A percentile compares a stretch with the other conserved stretches of the same genome.
Evolutionary conservation across 2,329 filamentous ascomycete genomes (phyloP).

Genomic region (Xylariaceae sp.): DNA sequence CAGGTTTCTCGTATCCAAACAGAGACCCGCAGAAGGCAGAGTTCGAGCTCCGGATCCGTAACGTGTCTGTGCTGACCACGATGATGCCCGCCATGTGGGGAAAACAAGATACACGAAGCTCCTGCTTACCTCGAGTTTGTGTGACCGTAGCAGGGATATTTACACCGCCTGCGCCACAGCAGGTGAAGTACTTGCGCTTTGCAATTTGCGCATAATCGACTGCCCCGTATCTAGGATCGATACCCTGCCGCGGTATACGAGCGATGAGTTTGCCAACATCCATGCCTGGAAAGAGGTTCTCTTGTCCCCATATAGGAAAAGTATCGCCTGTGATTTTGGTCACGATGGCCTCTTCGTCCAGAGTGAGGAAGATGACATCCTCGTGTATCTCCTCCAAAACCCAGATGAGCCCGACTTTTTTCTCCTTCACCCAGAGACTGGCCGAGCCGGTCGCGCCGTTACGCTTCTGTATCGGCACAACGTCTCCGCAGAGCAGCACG

Average conservation of each 20-base stretch:
- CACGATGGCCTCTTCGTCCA: slow-evolving; percentile 74
- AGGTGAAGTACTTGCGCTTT: slow-evolving; percentile 75
- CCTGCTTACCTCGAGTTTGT: slow-evolving; percentile 60
- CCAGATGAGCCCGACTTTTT: slow-evolving; percentile 90
- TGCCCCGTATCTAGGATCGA: slow-evolving; percentile 62
- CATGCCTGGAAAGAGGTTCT: slow-evolving; percentile 59
- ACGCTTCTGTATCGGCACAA: slow-evolving; percentile 95
- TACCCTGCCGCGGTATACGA: slow-evolving; percentile 70
- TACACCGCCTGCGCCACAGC: slow-evolving; percentile 67
- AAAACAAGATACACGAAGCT: slow-evolving; percentile 84
- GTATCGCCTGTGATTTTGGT: slow-evolving; percentile 67
- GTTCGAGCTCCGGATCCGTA: slow-evolving; percentile 87
- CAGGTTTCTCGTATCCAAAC: slow-evolving; percentile 81
- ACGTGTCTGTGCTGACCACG: slow-evolving; percentile 72
- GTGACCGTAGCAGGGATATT: slow-evolving; percentile 82
- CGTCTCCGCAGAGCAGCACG: slow-evolving; percentile 89
- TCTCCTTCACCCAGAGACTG: slow-evolving; percentile 98
- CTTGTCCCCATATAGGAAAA: slow-evolving; percentile 80
- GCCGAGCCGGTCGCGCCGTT: slow-evolving; percentile 89
- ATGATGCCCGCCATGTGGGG: slow-evolving; percentile 97
- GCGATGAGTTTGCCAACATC: slow-evolving; percentile 77
- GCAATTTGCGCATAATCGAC: slow-evolving; percentile 73
- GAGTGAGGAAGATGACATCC: slow-evolving; percentile 71
- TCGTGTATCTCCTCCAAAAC: slow-evolving; percentile 97
- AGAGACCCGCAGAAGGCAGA: slow-evolving; percentile 88